Evolutionary conservation across 805 yeast species (phyloP).

Genomic region (Teunomyces gatunensis): DNA sequence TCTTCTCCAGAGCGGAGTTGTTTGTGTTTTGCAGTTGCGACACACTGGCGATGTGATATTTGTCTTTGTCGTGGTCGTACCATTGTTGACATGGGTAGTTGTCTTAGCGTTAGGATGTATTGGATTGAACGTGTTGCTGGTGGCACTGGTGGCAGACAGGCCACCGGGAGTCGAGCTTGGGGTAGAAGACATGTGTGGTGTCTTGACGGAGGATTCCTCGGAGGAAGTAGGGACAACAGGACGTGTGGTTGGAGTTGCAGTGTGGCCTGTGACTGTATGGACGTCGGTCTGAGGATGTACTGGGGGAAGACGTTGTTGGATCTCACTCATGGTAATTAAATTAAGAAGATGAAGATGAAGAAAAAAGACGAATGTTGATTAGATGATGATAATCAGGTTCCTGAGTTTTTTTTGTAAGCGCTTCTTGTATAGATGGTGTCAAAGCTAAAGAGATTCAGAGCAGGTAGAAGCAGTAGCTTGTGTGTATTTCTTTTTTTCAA

Average conservation of each 20-base stretch:
- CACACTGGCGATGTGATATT: constrained; percentile 70
- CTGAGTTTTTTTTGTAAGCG: not conserved
- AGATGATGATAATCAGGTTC: not conserved
- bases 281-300: constrained; percentile 8
- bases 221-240: constrained; percentile 1
- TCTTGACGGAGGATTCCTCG: not conserved
- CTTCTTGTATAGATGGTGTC: too few species aligned
- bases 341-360: not conserved
- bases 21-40: constrained; percentile 86
- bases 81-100: constrained; percentile 55
- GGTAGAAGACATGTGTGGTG: not conserved
- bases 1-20: constrained; percentile 93
- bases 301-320: constrained; percentile 18
- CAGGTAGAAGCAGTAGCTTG: not conserved
- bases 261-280: not conserved
- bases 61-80: constrained; percentile 62
- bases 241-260: not conserved
- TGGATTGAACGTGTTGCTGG: constrained; percentile 17
- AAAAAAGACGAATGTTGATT: not conserved
- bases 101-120: constrained; percentile 64
- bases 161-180: not conserved
- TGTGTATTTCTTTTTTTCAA: not conserved
- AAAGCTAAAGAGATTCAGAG: not conserved
- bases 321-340: constrained; percentile 13
- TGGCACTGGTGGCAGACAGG: not conserved